Conservation (phyloP, 2,329 filamentous ascomycete genomes). For the Pezicula neosporulosa region DNA sequence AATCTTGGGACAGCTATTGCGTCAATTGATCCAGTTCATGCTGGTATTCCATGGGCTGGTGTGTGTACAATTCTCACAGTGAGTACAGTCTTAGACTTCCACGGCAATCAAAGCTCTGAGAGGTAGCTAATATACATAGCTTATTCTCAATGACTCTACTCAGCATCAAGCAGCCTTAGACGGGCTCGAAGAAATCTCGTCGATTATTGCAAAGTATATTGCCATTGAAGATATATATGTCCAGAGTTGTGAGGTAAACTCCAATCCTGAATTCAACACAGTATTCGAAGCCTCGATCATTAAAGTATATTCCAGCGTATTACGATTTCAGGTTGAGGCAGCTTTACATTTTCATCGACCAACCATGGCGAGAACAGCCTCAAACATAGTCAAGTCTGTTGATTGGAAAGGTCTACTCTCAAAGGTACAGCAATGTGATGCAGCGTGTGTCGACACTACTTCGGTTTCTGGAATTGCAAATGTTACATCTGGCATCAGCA, state of each 20-base stretch:
- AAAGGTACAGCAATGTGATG: conserved; percentile 4
- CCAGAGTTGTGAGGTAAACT: conserved; percentile 2
- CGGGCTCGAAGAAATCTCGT: conserved; percentile 7
- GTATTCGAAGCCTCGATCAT: conserved; percentile 2
- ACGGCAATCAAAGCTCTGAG: background rate
- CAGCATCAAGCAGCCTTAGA: conserved; percentile 6
- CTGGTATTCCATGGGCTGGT: conserved; percentile 10
- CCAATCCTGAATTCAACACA: background rate
- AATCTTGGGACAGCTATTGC: conserved; percentile 4
- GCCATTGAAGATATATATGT: conserved; percentile 9
- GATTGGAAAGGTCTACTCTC: conserved; percentile 7
- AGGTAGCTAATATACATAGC: background rate
- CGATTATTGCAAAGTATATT: conserved; percentile 9
- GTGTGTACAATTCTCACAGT: background rate
- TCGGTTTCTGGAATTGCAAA: conserved; percentile 3
- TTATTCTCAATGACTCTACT: conserved; percentile 9
- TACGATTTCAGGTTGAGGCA: conserved; percentile 5
- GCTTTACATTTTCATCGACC: conserved; percentile 7
- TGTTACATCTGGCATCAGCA: background rate
- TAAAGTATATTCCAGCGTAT: conserved; percentile 4
- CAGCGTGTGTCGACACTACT: conserved; percentile 2
- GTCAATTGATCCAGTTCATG: conserved; percentile 9
- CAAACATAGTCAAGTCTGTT: conserved; percentile 6
- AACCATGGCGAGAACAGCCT: conserved; percentile 4
- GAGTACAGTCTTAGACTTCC: too few species aligned